Evolutionary conservation across 2,329 filamentous ascomycete species (phyloP).

Genomic region (Pseudogymnoascus sp.): DNA sequence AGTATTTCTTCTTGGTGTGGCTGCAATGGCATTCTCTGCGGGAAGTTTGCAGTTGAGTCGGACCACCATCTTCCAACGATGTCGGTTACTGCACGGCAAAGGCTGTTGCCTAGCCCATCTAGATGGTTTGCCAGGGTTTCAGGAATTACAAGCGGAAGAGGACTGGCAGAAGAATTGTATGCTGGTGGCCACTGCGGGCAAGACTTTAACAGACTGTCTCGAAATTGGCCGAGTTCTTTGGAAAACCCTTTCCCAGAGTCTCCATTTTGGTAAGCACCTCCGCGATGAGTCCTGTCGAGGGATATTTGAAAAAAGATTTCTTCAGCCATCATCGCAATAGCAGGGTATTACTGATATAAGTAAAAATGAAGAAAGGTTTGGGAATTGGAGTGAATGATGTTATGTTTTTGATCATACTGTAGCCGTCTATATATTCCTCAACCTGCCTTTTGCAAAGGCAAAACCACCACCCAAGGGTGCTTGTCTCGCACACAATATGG

Average conservation of each 20-base stretch:
- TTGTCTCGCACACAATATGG: not conserved
- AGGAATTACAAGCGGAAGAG: not conserved
- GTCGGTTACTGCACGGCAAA: not conserved
- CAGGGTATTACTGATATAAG: not conserved
- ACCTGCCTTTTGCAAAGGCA: no score
- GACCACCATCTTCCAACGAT: conserved; percentile 7
- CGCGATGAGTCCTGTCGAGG: not conserved
- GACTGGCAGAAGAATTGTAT: not conserved
- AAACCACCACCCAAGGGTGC: not conserved
- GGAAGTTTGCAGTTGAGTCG: conserved; percentile 12
- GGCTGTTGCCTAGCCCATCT: not conserved
- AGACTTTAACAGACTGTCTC: not conserved
- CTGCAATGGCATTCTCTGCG: conserved; percentile 5
- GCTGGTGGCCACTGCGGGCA: not conserved
- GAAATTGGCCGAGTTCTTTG: not conserved
- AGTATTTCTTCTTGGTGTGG: conserved; percentile 7
- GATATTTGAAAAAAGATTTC: not conserved
- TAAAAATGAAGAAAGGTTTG: not conserved
- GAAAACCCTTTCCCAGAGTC: not conserved
- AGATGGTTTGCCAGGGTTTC: not conserved
- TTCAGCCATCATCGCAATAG: not conserved
- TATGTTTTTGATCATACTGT: not conserved
- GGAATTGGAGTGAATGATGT: not conserved
- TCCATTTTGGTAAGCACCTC: not conserved
- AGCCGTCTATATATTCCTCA: not conserved